These are phyloP conservation scores for Cairneyella variabilis DNA, from an alignment of 495 filamentous ascomycete species.

Conservation along the genomic window DNA sequence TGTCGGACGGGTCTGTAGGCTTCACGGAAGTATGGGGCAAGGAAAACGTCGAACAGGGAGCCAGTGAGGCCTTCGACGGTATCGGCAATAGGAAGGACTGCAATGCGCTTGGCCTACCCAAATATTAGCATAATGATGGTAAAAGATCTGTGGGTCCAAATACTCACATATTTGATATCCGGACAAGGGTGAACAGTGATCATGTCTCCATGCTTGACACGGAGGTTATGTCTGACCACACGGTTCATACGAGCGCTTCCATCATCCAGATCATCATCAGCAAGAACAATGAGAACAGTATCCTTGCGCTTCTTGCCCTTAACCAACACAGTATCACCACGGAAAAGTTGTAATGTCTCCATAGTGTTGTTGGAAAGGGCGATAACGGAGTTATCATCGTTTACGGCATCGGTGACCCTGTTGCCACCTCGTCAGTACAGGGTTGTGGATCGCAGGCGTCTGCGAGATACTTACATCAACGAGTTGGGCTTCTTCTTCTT, in stretches of 20 bases:
- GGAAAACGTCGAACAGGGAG: conserved; percentile 97
- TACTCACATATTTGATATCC: conserved; percentile 99
- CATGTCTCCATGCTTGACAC: conserved; percentile 97
- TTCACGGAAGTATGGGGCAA: conserved; percentile 99
- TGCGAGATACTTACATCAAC: conserved; percentile 66
- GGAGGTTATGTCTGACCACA: conserved; percentile 94
- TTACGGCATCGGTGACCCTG: conserved; percentile 94
- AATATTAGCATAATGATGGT: conserved; percentile 23
- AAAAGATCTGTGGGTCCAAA: background rate
- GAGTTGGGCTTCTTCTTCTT: conserved; percentile 99
- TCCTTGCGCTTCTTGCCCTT: conserved; percentile 99
- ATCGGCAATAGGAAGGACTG: conserved; percentile 96
- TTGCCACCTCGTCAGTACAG: conserved; percentile 36
- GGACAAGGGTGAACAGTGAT: conserved; percentile 97
- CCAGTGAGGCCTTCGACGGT: conserved; percentile 97
- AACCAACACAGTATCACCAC: conserved; percentile 94
- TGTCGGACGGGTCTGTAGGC: conserved; percentile 95
- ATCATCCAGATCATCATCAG: conserved; percentile 97
- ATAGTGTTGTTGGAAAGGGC: conserved; percentile 98
- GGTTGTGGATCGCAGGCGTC: background rate
- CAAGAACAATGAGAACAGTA: conserved; percentile 93
- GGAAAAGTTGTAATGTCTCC: conserved; percentile 96
- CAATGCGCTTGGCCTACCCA: conserved; percentile 90
- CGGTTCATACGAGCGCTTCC: conserved; percentile 95
- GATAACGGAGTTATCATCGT: conserved; percentile 99